These are phyloP conservation scores for Halenospora varia DNA, from an alignment of 495 filamentous ascomycete species.

Conservation along the genomic window DNA sequence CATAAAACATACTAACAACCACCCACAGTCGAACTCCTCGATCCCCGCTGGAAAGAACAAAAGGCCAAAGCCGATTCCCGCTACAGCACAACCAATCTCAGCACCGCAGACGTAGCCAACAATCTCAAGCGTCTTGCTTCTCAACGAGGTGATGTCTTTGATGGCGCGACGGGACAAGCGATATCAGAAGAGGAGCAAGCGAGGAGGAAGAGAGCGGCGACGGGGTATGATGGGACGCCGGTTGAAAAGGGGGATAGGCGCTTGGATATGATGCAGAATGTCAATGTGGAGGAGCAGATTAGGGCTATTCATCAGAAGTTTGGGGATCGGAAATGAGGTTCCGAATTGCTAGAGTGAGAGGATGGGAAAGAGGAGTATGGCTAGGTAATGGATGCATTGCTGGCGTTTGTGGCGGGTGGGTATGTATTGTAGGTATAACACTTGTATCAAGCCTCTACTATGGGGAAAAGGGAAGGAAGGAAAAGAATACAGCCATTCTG, in stretches of 20 bases:
- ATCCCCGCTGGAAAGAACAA: slow-evolving; percentile 95
- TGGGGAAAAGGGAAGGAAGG: too few relatives aligned
- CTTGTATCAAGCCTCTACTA: too few relatives aligned
- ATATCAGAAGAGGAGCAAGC: slow-evolving; percentile 70
- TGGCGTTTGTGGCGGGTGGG: neutral
- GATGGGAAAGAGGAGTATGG: neutral
- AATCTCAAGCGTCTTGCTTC: slow-evolving; percentile 97
- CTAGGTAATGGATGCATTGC: neutral
- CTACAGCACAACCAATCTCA: slow-evolving; percentile 81
- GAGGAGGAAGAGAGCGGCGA: slow-evolving; percentile 68
- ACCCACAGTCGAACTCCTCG: slow-evolving; percentile 83
- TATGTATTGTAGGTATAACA: too few relatives aligned
- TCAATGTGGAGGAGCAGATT: slow-evolving; percentile 72
- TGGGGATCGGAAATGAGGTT: slow-evolving; percentile 26
- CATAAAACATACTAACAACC: too few relatives aligned
- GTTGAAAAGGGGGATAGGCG: slow-evolving; percentile 50
- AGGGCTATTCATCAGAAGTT: slow-evolving; percentile 64
- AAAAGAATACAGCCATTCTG: too few relatives aligned
- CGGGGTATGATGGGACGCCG: slow-evolving; percentile 61
- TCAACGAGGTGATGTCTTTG: slow-evolving; percentile 88
- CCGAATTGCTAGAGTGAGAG: neutral
- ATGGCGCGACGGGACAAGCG: slow-evolving; percentile 62
- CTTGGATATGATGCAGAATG: slow-evolving; percentile 52
- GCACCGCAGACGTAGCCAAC: slow-evolving; percentile 80
- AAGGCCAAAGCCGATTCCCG: slow-evolving; percentile 81